A percentile compares a stretch with the other conserved stretches of the same genome.
These are phyloP conservation scores for Hirschioporus abietinus DNA, from an alignment of 768 basidiomycete species.

Conservation along the genomic window DNA sequence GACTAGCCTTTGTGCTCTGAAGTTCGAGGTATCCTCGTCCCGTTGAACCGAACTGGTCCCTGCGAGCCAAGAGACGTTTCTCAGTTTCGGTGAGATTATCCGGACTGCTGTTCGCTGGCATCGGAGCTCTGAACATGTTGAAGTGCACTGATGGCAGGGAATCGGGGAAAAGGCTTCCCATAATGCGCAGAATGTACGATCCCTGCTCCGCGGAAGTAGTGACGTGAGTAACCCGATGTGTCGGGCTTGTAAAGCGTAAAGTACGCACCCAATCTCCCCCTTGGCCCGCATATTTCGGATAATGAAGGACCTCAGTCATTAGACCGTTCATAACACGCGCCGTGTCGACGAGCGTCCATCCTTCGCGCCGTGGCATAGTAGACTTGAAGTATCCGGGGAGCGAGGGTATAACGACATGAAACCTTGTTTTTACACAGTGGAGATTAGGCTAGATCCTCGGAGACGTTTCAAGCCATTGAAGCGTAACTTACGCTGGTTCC, in stretches of 20 bases:
- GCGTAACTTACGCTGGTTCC: slow-evolving; percentile 11
- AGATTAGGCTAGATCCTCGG: background rate
- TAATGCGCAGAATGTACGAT: slow-evolving; percentile 15
- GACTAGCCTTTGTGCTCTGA: slow-evolving; percentile 13
- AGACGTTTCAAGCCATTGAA: background rate
- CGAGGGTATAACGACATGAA: slow-evolving; percentile 16
- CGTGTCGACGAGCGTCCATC: slow-evolving; percentile 13
- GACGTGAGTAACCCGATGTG: background rate
- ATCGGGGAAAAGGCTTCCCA: slow-evolving; percentile 12
- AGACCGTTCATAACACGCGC: slow-evolving; percentile 13
- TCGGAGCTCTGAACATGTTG: slow-evolving; percentile 17
- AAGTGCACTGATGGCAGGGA: slow-evolving; percentile 15
- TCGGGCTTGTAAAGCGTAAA: background rate
- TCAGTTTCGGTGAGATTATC: slow-evolving; percentile 9
- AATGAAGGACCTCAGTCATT: slow-evolving; percentile 15
- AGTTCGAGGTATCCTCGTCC: slow-evolving; percentile 14
- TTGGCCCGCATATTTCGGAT: slow-evolving; percentile 14
- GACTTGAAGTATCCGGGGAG: slow-evolving; percentile 17
- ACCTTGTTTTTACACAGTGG: slow-evolving; percentile 6
- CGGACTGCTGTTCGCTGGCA: background rate
- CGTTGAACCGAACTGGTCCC: slow-evolving; percentile 9
- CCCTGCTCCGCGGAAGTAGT: slow-evolving; percentile 8
- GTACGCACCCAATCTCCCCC: slow-evolving; percentile 16
- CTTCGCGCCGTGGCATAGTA: slow-evolving; percentile 9
- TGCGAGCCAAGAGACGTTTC: slow-evolving; percentile 7